phyloP scores from a whole-genome alignment of 2,329 filamentous ascomycete genomes.

The Rhynchosporium secalis region DNA sequence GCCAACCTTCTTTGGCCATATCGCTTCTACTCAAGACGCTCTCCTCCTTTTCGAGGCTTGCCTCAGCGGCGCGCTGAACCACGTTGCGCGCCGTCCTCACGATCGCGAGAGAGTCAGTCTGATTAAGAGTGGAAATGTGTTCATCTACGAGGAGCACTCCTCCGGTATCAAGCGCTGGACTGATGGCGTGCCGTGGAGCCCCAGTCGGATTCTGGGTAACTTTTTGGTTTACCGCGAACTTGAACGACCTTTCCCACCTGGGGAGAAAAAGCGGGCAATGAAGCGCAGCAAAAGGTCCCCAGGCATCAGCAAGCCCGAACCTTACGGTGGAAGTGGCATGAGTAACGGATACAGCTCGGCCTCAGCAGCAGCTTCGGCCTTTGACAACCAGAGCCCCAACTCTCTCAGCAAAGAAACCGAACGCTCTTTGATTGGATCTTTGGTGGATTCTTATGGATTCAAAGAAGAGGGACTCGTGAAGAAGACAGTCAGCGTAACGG shows the following conservation, averaged over 20 bases:
- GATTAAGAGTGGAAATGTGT: slow-evolving; percentile 81
- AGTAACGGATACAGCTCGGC: slow-evolving; percentile 24
- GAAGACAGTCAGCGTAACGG: slow-evolving; percentile 84
- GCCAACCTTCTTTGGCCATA: slow-evolving; percentile 30
- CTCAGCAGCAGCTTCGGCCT: slow-evolving; percentile 21
- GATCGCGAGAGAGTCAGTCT: slow-evolving; percentile 77
- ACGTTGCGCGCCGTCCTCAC: slow-evolving; percentile 81
- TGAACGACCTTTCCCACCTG: slow-evolving; percentile 87
- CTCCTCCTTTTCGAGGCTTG: slow-evolving; percentile 79
- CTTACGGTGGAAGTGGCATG: slow-evolving; percentile 22
- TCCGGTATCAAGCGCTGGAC: slow-evolving; percentile 95
- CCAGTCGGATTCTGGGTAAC: slow-evolving; percentile 91
- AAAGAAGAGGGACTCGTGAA: slow-evolving; percentile 81
- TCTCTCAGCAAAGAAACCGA: slow-evolving; percentile 38
- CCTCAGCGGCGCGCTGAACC: slow-evolving; percentile 66
- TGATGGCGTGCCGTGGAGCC: slow-evolving; percentile 88
- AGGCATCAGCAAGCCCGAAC: slow-evolving; percentile 36
- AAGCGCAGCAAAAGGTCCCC: slow-evolving; percentile 56
- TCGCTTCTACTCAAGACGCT: slow-evolving; percentile 51
- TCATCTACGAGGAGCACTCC: slow-evolving; percentile 83
- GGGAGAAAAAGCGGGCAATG: slow-evolving; percentile 81
- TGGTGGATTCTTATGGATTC: slow-evolving; percentile 89
- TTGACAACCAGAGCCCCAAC: slow-evolving; percentile 28
- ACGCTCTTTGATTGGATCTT: slow-evolving; percentile 66
- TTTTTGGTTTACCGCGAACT: slow-evolving; percentile 97